Evolutionary conservation across 345 rosid species (phyloP).

Genomic region (Populus davidiana): DNA sequence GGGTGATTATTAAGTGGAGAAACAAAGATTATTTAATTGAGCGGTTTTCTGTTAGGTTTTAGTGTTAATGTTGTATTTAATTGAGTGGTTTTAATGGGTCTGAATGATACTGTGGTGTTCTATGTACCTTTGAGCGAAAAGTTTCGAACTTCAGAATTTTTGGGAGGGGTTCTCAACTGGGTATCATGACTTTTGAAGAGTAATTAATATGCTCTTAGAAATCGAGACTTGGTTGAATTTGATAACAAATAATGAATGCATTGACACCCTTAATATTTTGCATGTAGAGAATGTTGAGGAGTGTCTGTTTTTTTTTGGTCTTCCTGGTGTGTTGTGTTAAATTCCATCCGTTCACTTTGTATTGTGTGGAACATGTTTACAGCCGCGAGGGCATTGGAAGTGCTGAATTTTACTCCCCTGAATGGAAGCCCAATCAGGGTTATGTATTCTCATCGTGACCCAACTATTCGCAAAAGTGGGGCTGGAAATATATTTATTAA

Average conservation of each 20-base stretch:
- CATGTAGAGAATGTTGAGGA: no score
- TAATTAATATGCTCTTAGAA: not conserved
- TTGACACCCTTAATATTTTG: not conserved
- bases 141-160: not conserved
- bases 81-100: not conserved
- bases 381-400: conserved; percentile 86
- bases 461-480: conserved; percentile 78
- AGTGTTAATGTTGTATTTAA: not conserved
- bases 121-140: not conserved
- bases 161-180: not conserved
- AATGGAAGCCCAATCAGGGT: conserved; percentile 76
- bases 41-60: not conserved
- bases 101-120: not conserved
- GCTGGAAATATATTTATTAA: conserved; percentile 91
- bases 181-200: not conserved
- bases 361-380: conserved; percentile 14
- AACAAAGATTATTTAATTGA: not conserved
- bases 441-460: conserved; percentile 84
- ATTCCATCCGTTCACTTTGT: not conserved
- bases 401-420: conserved; percentile 69
- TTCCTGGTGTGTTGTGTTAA: not conserved
- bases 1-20: not conserved
- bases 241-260: conserved; percentile 4
- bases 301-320: not conserved
- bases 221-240: not conserved